These are phyloP conservation scores for Eucalyptus paniculata DNA, from an alignment of 345 rosid species.

Conservation along the genomic window DNA sequence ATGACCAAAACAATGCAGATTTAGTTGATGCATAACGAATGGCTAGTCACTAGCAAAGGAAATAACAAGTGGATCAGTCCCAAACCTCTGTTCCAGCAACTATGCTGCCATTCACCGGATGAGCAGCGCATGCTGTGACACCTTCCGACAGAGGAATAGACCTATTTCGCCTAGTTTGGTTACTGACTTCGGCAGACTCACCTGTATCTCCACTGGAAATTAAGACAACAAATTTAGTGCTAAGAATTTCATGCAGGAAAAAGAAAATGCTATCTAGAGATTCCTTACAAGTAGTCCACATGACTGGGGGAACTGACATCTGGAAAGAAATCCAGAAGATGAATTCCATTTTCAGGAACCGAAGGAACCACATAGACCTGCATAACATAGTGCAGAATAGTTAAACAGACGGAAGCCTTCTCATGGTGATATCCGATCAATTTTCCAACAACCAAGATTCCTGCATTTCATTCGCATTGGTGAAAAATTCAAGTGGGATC, in stretches of 20 bases:
- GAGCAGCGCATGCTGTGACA: conserved; percentile 59
- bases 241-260: not conserved
- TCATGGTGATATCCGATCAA: not conserved
- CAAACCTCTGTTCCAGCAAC: conserved; percentile 83
- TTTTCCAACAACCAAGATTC: not conserved
- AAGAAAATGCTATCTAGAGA: not conserved
- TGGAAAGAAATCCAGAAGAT: conserved; percentile 87
- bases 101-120: conserved; percentile 65
- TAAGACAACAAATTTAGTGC: not conserved
- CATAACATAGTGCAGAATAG: not conserved
- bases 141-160: conserved; percentile 65
- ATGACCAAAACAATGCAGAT: not conserved
- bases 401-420: not conserved
- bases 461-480: not conserved
- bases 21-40: not conserved
- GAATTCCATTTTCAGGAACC: conserved; percentile 59
- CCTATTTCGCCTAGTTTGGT: conserved; percentile 32
- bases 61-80: not conserved
- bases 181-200: not conserved
- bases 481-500: not conserved
- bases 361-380: conserved; percentile 85
- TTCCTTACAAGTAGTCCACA: conserved; percentile 59
- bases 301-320: conserved; percentile 71
- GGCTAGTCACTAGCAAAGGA: not conserved
- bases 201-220: not conserved